These are phyloP conservation scores for Circinella umbellata DNA, from an alignment of 371 early-diverging fungal species.

Conservation along the genomic window DNA sequence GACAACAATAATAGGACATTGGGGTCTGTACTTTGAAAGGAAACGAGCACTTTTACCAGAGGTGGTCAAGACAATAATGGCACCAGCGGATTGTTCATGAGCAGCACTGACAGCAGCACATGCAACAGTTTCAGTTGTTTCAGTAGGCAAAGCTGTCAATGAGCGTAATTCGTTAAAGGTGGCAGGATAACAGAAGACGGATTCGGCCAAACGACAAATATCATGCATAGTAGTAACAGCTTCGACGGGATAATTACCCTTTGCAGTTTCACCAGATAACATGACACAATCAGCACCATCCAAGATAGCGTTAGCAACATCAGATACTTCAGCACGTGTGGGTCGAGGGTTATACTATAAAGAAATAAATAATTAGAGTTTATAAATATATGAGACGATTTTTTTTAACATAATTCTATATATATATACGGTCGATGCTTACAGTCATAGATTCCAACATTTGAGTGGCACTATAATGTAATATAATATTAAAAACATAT, in stretches of 20 bases:
- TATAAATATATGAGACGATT: background rate
- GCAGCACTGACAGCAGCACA: constrained; percentile 92
- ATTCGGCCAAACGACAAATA: constrained; percentile 77
- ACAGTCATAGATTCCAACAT: constrained; percentile 99
- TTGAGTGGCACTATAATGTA: constrained; percentile 93
- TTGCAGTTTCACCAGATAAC: constrained; percentile 99
- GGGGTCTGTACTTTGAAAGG: constrained; percentile 94
- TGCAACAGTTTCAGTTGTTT: constrained; percentile 93
- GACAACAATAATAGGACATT: constrained; percentile 90
- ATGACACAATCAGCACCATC: constrained; percentile 99
- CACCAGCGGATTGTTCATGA: constrained; percentile 84
- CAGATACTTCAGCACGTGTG: constrained; percentile 98
- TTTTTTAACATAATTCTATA: no score
- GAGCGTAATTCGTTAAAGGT: constrained; percentile 83
- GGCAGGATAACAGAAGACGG: constrained; percentile 77
- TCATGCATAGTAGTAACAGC: constrained; percentile 80
- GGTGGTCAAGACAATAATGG: constrained; percentile 84
- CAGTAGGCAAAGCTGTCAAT: constrained; percentile 75
- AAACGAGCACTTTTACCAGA: constrained; percentile 89
- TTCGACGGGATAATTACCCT: constrained; percentile 84
- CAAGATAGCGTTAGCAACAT: constrained; percentile 97
- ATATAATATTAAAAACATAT: no score
- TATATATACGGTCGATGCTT: background rate
- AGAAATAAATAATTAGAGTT: background rate
- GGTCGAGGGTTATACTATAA: constrained; percentile 87